Evolutionary conservation across 2,329 filamentous ascomycete species (phyloP), one percentile per base, ranked within the genome.

Genomic region (Blastomyces percursus): DNA sequence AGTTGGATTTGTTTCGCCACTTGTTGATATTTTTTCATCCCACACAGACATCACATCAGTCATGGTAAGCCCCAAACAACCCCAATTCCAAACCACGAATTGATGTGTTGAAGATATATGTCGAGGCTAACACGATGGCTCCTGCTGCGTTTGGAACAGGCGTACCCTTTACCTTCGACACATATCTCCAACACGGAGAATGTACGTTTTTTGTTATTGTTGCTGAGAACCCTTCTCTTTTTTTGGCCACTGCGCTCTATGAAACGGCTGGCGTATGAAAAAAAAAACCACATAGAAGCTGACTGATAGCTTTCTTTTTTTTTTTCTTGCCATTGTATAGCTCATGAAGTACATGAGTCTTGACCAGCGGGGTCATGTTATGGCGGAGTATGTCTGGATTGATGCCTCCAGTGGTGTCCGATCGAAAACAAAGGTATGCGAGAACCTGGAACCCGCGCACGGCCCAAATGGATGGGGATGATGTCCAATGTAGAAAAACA

Each of bases 381-480:
- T 96, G 79, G 93, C 91, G 74, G 93, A 96, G 81, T 96, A 96
- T 80, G 86, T 96, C 82, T 96, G 93, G 93, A 88, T 96, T 76
- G 92, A 96, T 74, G 82, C 89, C 68, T 78, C 80, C 68, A 91
- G 92, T 76, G 87, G 88, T 73, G 84, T 90, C 71, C 91, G 94
- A 73, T 96, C 91, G 76, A 99, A 97, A 83, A 93, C 89, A 75
- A 95, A 91, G 84, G 93, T 96, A 83, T 83, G 42, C 14, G 3
- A 2, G 90, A 82, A 67, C 19, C 58, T 59, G 60, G 38, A 52
- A 16, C 44, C 16, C n/a, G n/a, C n/a, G n/a, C n/a, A n/a, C n/a
- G n/a, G n/a, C n/a, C n/a, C n/a, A n/a, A n/a, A 30, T 30, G 27
- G 4, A 30, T 30, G 27, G 27, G 4, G 27, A 30, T 30, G 27